phyloP scores from a whole-genome alignment of 2,329 filamentous ascomycete genomes.

The Phialophora tarda region DNA sequence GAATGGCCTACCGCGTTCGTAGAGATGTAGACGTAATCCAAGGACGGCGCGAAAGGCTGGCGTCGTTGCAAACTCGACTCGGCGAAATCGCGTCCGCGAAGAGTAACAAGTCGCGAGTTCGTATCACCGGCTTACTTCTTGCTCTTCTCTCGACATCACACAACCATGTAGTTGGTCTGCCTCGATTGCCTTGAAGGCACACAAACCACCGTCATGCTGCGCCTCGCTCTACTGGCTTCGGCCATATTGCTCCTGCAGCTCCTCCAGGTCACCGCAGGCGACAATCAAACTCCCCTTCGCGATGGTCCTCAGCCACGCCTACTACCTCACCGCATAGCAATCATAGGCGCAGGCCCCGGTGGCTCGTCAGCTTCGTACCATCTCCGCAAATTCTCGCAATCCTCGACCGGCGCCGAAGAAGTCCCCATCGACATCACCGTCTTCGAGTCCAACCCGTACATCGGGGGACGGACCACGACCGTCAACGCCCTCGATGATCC shows the following conservation, averaged over 20 bases:
- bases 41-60: neutral
- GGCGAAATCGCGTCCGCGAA: slow-evolving; percentile 16
- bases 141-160: neutral
- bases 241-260: slow-evolving; percentile 1
- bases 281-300: slow-evolving; percentile 18
- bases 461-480: slow-evolving; percentile 88
- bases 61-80: slow-evolving; percentile 9
- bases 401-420: slow-evolving; percentile 48
- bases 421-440: slow-evolving; percentile 78
- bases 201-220: slow-evolving; percentile 15
- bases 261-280: slow-evolving; percentile 15
- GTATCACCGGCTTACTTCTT: neutral
- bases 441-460: slow-evolving; percentile 76
- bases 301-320: neutral
- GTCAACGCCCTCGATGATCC: slow-evolving; percentile 75
- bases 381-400: slow-evolving; percentile 72
- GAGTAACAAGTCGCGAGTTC: neutral
- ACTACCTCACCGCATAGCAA: slow-evolving; percentile 34
- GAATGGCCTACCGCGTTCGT: neutral
- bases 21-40: neutral
- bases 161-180: slow-evolving; percentile 10
- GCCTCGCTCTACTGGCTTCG: neutral
- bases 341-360: slow-evolving; percentile 77
- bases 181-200: slow-evolving; percentile 14
- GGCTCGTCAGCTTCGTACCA: slow-evolving; percentile 88